Percentiles rank a stretch among this genome's conserved stretches.
Evolutionary conservation across 371 early-diverging fungal species (phyloP).

Genomic region (Mucor circinelloides): DNA sequence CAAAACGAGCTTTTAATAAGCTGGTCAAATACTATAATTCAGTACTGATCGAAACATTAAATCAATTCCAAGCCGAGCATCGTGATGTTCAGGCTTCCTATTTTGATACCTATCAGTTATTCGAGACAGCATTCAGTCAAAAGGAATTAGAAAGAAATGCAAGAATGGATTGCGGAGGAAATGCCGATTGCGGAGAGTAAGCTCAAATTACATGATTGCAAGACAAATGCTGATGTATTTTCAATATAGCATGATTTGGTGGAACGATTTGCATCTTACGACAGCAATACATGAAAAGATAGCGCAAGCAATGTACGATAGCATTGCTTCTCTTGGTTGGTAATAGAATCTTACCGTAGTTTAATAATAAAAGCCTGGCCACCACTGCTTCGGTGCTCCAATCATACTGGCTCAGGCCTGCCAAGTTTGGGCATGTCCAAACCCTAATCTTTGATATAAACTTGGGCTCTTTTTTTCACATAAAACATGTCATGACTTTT

Average conservation of each 20-base stretch:
- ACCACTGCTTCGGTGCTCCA: background rate
- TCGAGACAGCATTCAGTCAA: background rate
- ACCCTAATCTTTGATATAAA: background rate
- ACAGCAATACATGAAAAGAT: constrained; percentile 9
- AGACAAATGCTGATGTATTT: background rate
- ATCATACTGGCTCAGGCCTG: background rate
- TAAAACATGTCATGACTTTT: background rate
- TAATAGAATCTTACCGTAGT: background rate
- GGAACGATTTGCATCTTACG: constrained; percentile 20
- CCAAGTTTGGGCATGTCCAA: background rate
- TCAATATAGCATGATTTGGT: constrained; percentile 17
- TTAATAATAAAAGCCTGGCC: background rate
- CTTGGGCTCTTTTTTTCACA: background rate
- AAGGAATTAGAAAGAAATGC: background rate
- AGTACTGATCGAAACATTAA: background rate
- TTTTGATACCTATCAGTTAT: constrained; percentile 8
- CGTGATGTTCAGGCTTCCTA: background rate
- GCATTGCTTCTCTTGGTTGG: constrained; percentile 1
- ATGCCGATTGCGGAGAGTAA: constrained; percentile 13
- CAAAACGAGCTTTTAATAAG: background rate
- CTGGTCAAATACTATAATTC: constrained; percentile 10
- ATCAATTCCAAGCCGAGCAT: background rate
- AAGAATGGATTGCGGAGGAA: constrained; percentile 2
- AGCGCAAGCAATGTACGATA: constrained; percentile 6
- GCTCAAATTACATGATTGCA: background rate